Base-by-base conservation (phyloP, 2,329 filamentous ascomycete species). In the Hypoxylon sp. region DNA sequence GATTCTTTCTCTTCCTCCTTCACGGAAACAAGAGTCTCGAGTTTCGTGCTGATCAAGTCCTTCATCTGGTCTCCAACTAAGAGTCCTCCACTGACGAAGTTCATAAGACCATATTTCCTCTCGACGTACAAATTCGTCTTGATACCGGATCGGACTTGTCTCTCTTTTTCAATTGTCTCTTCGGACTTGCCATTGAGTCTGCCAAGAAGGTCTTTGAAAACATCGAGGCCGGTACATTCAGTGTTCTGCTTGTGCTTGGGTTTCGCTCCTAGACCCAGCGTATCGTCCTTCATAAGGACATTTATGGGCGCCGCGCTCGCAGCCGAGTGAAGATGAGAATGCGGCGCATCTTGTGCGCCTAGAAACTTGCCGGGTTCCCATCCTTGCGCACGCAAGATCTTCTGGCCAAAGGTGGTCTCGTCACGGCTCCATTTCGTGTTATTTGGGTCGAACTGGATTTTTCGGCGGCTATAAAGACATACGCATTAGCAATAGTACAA, bases 361-460 rank as follows among this genome's bases (percentile, higher is more conserved):
- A 99, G 87, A 58, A 89, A 92, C 71, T 91, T 86, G 36, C 96
- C 96, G 0, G 94, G 93, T 67, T 90, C 87, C 96, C 96, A 99
- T 71, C 96, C 96, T 76, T 98, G 94, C 14, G 91, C 86, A 53
- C 90, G 89, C 76, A 99, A 89, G 73, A 98, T 95, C 77, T 90
- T 93, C 79, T 97, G 94, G 73, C 96, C 96, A 79, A 96, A 98
- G 59, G 89, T 90, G 62, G 87, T 87, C 71, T 91, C 93, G 78
- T 94, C 91, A 75, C 91, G 90, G 62, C 91, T 90, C 96, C 96
- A 99, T 85, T 88, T 89, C 51, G 93, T 97, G 80, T 98, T 99
- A 82, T 98, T 98, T 6, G 96, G 96, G 81, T 99, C 96, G 78
- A 91, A 87, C 72, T 91, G 91, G 77, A 98, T 90, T 82, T 95